phyloP scores from a whole-genome alignment of 768 basidiomycete species.

The Boletus reticuloceps region DNA sequence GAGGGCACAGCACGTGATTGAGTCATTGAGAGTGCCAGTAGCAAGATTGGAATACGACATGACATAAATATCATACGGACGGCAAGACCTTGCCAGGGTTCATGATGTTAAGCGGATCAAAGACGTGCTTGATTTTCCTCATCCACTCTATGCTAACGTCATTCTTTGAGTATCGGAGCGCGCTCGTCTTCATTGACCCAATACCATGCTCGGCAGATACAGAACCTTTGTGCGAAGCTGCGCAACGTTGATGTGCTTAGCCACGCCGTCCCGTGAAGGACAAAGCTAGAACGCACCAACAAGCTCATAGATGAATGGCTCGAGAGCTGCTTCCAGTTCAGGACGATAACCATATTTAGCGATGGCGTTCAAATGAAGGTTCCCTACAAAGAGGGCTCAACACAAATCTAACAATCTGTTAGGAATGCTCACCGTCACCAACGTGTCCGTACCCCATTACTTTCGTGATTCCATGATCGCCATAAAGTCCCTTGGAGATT shows the following conservation, averaged over 20 bases:
- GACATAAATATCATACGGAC: neutral
- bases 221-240: conserved; percentile 80
- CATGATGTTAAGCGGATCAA: conserved; percentile 91
- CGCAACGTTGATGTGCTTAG: neutral
- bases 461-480: conserved; percentile 72
- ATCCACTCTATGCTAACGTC: conserved; percentile 80
- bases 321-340: conserved; percentile 83
- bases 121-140: conserved; percentile 83
- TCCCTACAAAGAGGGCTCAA: conserved; percentile 50
- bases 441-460: conserved; percentile 96
- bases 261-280: neutral
- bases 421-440: conserved; percentile 73
- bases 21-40: too few relatives aligned
- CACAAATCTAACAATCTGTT: neutral
- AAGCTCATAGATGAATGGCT: conserved; percentile 94
- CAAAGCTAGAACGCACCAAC: conserved; percentile 52
- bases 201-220: conserved; percentile 98
- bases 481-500: conserved; percentile 63
- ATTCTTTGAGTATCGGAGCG: conserved; percentile 84
- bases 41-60: neutral
- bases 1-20: neutral
- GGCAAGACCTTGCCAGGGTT: conserved; percentile 83
- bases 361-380: conserved; percentile 89
- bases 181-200: conserved; percentile 92
- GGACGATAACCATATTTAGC: conserved; percentile 72